Percentiles rank a stretch among this genome's conserved stretches.
phyloP scores from a whole-genome alignment of 192 early-diverging fungal species.

The Gaertneriomyces semiglobifer region DNA sequence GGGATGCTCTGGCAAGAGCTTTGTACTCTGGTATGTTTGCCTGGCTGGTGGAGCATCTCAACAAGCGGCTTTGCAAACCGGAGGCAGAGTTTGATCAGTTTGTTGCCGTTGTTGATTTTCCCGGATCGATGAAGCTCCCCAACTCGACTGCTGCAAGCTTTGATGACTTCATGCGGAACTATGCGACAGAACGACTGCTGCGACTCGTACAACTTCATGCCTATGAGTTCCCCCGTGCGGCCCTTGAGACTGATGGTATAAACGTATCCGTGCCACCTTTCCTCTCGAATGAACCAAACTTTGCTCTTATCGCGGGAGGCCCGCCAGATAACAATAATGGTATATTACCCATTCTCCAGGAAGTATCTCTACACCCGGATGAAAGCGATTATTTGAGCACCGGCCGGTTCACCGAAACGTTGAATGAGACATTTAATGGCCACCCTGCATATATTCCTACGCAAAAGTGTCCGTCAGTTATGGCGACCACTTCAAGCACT shows the following conservation, averaged over 20 bases:
- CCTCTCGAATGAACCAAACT: constrained; percentile 10
- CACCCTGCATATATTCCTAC: too few species aligned
- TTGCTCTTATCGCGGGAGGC: constrained; percentile 5
- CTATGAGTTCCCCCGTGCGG: constrained; percentile 50
- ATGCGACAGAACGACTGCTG: constrained; percentile 52
- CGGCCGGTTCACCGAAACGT: too few species aligned
- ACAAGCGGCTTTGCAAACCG: constrained; percentile 68
- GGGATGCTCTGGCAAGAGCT: constrained; percentile 70
- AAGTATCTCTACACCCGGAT: not conserved
- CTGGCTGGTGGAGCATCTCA: constrained; percentile 80
- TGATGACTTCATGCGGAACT: constrained; percentile 46
- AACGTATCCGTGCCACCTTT: constrained; percentile 52
- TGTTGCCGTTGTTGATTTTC: constrained; percentile 75
- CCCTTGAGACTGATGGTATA: constrained; percentile 32
- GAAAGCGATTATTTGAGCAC: too few species aligned
- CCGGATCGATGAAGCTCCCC: constrained; percentile 35
- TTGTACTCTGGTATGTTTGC: constrained; percentile 71
- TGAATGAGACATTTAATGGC: too few species aligned
- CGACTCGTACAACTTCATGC: constrained; percentile 51
- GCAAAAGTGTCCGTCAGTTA: too few species aligned
- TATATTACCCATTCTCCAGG: constrained; percentile 13
- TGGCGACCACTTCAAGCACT: constrained; percentile 7
- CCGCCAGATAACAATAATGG: constrained; percentile 44
- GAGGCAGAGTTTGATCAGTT: constrained; percentile 70
- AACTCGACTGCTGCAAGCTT: constrained; percentile 26